These are phyloP conservation scores for Termitomyces sp. DNA, from an alignment of 768 basidiomycete species.

Conservation along the genomic window DNA sequence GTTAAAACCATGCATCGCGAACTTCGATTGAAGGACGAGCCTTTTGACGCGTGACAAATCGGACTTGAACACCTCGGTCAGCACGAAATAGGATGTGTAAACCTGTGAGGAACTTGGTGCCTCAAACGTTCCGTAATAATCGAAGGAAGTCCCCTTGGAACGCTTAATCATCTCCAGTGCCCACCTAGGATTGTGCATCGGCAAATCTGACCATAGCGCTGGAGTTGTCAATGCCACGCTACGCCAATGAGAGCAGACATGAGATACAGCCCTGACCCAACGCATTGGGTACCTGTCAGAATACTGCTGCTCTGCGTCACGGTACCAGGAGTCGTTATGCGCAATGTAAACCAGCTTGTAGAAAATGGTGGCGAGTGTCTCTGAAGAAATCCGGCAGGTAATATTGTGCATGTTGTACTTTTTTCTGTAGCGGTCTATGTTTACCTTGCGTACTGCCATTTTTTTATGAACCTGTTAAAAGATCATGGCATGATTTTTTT, in stretches of 20 bases:
- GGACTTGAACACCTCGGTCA: background rate
- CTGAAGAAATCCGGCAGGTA: background rate
- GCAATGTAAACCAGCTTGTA: background rate
- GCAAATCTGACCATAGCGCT: background rate
- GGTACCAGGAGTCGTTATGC: background rate
- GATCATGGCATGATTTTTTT: background rate
- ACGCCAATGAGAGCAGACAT: conserved; percentile 5
- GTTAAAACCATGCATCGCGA: background rate
- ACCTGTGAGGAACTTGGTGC: background rate
- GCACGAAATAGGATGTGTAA: background rate
- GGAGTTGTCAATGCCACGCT: conserved; percentile 1
- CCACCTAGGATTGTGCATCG: background rate
- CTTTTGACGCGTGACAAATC: background rate
- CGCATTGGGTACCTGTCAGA: background rate
- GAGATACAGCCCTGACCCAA: background rate
- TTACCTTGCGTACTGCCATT: background rate
- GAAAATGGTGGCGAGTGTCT: background rate
- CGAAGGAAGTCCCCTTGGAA: background rate
- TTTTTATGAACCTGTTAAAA: background rate
- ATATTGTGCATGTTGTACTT: background rate
- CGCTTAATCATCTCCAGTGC: conserved; percentile 1
- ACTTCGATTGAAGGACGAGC: background rate
- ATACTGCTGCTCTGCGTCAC: background rate
- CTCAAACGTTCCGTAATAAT: background rate
- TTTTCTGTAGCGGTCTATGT: background rate